Evolutionary conservation across 495 filamentous ascomycete species (phyloP).

Genomic region (Talaromyces wortmannii): DNA sequence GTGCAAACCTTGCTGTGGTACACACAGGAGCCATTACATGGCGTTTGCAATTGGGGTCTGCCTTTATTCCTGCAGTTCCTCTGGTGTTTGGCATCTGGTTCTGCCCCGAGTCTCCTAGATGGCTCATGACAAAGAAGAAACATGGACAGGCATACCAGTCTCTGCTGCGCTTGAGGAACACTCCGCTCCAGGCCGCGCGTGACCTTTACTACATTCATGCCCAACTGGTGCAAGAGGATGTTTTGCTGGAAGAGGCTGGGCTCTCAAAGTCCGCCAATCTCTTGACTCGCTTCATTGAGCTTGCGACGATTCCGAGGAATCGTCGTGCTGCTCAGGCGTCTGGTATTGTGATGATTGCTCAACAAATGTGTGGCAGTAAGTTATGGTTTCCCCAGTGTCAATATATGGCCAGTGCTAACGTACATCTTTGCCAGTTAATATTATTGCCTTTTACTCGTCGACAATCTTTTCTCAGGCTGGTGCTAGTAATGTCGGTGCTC

Average conservation of each 20-base stretch:
- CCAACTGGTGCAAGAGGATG: conserved; percentile 35
- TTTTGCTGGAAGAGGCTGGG: conserved; percentile 19
- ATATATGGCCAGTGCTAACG: conserved; percentile 1
- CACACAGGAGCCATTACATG: conserved; percentile 52
- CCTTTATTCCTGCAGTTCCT: conserved; percentile 70
- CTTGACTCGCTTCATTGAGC: conserved; percentile 42
- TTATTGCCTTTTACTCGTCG: conserved; percentile 81
- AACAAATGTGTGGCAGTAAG: conserved; percentile 77
- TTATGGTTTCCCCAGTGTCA: conserved; percentile 1
- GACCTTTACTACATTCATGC: conserved; percentile 72
- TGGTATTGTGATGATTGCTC: conserved; percentile 62
- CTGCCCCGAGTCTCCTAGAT: conserved; percentile 51
- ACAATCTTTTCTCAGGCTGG: conserved; percentile 65
- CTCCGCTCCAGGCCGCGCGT: conserved; percentile 62
- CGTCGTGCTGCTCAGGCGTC: conserved; percentile 49
- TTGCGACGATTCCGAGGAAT: conserved; percentile 51
- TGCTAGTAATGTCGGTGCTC: conserved; percentile 46
- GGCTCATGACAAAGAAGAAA: conserved; percentile 55
- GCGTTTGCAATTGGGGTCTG: conserved; percentile 73
- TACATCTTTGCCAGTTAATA: conserved; percentile 39
- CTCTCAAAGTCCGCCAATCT: conserved; percentile 21
- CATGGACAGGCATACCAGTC: conserved; percentile 58
- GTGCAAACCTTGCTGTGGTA: conserved; percentile 62
- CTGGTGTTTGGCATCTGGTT: conserved; percentile 59
- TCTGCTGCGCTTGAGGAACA: conserved; percentile 53